These are phyloP conservation scores for Pseudonectria buxi DNA, from an alignment of 2,329 filamentous ascomycete species.

Conservation along the genomic window DNA sequence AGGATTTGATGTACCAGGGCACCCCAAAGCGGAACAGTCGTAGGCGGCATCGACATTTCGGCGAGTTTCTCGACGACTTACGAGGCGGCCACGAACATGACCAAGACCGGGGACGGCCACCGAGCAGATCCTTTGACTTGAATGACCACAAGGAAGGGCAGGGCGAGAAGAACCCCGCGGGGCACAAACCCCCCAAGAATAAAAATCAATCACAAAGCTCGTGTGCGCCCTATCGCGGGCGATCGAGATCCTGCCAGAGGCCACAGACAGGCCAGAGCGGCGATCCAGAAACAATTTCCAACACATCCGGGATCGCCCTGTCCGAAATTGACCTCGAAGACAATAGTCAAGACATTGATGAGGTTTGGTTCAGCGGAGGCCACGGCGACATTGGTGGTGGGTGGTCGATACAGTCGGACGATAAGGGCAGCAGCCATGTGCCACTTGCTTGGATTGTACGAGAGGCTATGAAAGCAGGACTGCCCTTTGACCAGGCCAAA, in stretches of 20 bases:
- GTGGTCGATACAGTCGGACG: slow-evolving; percentile 52
- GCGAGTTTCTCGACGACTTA: slow-evolving; percentile 17
- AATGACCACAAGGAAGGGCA: slow-evolving; percentile 8
- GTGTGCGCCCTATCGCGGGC: slow-evolving; percentile 36
- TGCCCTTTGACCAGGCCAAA: slow-evolving; percentile 64
- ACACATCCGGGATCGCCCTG: slow-evolving; percentile 22
- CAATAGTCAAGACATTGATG: slow-evolving; percentile 64
- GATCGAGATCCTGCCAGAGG: slow-evolving; percentile 32
- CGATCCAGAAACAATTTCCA: slow-evolving; percentile 24
- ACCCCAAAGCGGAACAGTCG: slow-evolving; percentile 9
- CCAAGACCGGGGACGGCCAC: slow-evolving; percentile 9
- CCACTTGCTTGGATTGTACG: slow-evolving; percentile 65
- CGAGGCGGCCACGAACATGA: slow-evolving; percentile 5
- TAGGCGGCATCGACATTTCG: slow-evolving; percentile 15
- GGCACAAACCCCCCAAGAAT: slow-evolving; percentile 14
- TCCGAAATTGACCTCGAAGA: slow-evolving; percentile 32
- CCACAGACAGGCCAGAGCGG: slow-evolving; percentile 3
- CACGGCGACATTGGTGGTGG: slow-evolving; percentile 77
- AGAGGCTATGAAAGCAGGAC: slow-evolving; percentile 53
- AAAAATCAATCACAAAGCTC: too few relatives aligned
- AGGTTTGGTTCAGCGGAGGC: slow-evolving; percentile 74
- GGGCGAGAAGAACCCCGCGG: slow-evolving; percentile 2
- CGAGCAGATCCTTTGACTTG: slow-evolving; percentile 8
- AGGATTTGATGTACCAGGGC: slow-evolving; percentile 58
- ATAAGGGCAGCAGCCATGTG: slow-evolving; percentile 60